phyloP scores from a whole-genome alignment of 2,329 filamentous ascomycete species.

The Fusarium multiceps region DNA sequence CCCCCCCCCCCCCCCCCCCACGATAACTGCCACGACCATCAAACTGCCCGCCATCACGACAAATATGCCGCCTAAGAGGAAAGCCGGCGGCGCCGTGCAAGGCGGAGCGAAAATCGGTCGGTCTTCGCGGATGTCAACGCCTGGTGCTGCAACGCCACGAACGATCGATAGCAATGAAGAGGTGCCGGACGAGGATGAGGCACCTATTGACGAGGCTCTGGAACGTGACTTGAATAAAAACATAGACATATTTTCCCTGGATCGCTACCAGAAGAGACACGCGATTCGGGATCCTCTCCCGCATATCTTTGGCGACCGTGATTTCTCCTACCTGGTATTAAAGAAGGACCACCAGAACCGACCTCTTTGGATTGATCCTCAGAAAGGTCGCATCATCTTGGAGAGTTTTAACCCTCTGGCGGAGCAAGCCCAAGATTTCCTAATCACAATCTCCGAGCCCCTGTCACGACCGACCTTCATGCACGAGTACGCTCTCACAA shows the following conservation, averaged over 20 bases:
- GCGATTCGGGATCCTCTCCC: slow-evolving; percentile 58
- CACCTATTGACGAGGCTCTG: slow-evolving; percentile 62
- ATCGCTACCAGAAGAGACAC: slow-evolving; percentile 61
- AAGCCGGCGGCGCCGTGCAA: slow-evolving; percentile 64
- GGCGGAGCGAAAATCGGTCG: slow-evolving; percentile 66
- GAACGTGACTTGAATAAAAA: slow-evolving; percentile 68
- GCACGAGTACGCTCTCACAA: slow-evolving; percentile 92
- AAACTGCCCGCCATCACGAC: slow-evolving; percentile 30
- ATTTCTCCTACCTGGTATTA: slow-evolving; percentile 84
- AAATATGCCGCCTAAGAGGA: slow-evolving; percentile 77
- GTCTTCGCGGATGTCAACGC: slow-evolving; percentile 68
- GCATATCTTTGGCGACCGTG: slow-evolving; percentile 63
- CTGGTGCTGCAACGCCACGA: slow-evolving; percentile 69
- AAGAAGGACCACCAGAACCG: slow-evolving; percentile 91
- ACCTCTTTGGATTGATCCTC: slow-evolving; percentile 92
- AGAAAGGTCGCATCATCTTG: slow-evolving; percentile 86
- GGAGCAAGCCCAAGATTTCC: slow-evolving; percentile 88
- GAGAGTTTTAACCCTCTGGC: slow-evolving; percentile 94
- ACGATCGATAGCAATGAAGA: slow-evolving; percentile 68
- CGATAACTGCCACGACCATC: slow-evolving; percentile 10
- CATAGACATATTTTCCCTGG: slow-evolving; percentile 69
- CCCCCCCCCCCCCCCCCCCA: not conserved
- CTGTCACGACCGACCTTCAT: slow-evolving; percentile 89
- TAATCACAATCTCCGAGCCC: slow-evolving; percentile 96
- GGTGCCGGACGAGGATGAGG: slow-evolving; percentile 58